Evolutionary conservation across 306 rosid genomes (phyloP).

Genomic region (Medicago arabica): DNA sequence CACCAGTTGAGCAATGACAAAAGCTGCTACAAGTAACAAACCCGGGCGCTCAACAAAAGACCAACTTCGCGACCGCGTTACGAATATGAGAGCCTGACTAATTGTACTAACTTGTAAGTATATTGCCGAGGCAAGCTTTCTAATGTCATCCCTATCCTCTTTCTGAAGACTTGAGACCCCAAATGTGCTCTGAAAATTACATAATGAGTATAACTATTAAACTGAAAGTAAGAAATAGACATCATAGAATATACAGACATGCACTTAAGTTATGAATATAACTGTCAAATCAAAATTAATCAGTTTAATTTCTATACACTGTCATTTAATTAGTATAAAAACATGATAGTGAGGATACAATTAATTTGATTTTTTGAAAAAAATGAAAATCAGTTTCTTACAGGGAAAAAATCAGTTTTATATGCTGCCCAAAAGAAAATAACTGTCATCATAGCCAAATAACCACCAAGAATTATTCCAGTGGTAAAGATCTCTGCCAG

Average conservation of each 20-base stretch:
- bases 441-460: slow-evolving; percentile 91
- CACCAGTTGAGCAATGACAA: slow-evolving; percentile 78
- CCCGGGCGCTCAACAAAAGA: not conserved
- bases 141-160: slow-evolving; percentile 45
- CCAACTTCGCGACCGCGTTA: not conserved
- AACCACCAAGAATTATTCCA: slow-evolving; percentile 78
- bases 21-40: not conserved
- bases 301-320: too few species aligned
- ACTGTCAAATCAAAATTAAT: too few species aligned
- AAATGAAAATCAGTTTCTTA: slow-evolving; percentile 31
- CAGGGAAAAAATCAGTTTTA: slow-evolving; percentile 80
- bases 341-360: not conserved
- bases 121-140: slow-evolving; percentile 55
- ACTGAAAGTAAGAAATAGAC: too few species aligned
- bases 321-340: too few species aligned
- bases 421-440: slow-evolving; percentile 90
- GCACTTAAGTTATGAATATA: too few species aligned
- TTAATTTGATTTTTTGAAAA: too few species aligned
- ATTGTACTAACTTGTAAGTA: not conserved
- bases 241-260: too few species aligned
- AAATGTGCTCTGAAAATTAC: slow-evolving; percentile 58
- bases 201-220: not conserved
- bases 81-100: not conserved
- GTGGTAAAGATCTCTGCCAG: slow-evolving; percentile 79
- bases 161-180: slow-evolving; percentile 77